A percentile compares a stretch with the other conserved stretches of the same genome.
phyloP scores from a whole-genome alignment of 1,284 basidiomycete genomes.

The Mycena citricolor region DNA sequence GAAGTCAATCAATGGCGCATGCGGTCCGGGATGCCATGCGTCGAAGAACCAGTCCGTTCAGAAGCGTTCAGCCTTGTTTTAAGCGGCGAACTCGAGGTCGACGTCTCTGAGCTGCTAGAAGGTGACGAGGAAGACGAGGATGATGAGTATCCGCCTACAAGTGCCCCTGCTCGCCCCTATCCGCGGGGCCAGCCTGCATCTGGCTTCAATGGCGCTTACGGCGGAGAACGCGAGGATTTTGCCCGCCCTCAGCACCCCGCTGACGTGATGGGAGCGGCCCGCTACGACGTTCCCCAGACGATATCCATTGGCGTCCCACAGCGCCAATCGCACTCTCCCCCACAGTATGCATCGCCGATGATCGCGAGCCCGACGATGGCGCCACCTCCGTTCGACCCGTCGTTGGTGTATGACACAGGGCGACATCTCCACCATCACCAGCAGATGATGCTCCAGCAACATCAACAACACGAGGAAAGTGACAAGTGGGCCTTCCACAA shows the following conservation, averaged over 20 bases:
- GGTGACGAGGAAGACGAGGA: slow-evolving; percentile 20
- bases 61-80: slow-evolving; percentile 72
- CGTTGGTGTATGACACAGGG: slow-evolving; percentile 18
- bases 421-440: slow-evolving; percentile 22
- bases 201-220: too few relatives aligned
- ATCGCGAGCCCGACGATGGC: slow-evolving; percentile 19
- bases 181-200: too few relatives aligned
- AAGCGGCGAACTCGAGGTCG: slow-evolving; percentile 64
- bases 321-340: slow-evolving; percentile 18
- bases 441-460: slow-evolving; percentile 19
- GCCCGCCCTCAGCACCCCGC: slow-evolving; percentile 16
- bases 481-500: slow-evolving; percentile 23
- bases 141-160: slow-evolving; percentile 6
- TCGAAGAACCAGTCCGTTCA: slow-evolving; percentile 67
- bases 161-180: too few relatives aligned
- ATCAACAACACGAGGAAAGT: slow-evolving; percentile 18
- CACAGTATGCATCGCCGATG: slow-evolving; percentile 17
- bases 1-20: slow-evolving; percentile 89
- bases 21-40: slow-evolving; percentile 62
- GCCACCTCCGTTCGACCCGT: slow-evolving; percentile 10
- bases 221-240: slow-evolving; percentile 17
- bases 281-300: slow-evolving; percentile 12
- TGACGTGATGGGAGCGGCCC: slow-evolving; percentile 5
- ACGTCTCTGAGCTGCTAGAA: slow-evolving; percentile 21
- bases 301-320: slow-evolving; percentile 16